phyloP scores from a whole-genome alignment of 306 rosid genomes.

The Senna siamea region DNA sequence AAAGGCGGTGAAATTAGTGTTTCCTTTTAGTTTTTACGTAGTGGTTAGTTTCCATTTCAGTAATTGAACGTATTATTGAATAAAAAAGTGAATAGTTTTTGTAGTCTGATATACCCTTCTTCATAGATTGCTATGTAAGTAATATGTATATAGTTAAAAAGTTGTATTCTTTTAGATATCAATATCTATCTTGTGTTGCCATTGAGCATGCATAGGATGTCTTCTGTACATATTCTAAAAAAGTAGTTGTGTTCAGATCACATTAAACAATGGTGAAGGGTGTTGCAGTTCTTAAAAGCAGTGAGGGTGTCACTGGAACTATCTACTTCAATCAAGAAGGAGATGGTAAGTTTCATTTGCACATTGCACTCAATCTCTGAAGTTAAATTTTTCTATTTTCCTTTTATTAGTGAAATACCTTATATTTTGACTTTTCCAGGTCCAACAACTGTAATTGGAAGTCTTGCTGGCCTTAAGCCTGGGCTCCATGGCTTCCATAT shows the following conservation, averaged over 20 bases:
- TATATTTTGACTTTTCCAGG: slow-evolving; percentile 47
- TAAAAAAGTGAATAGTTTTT: background rate
- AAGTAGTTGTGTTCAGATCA: background rate
- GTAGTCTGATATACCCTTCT: background rate
- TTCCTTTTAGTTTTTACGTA: background rate
- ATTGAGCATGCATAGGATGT: background rate
- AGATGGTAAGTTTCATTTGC: slow-evolving; percentile 53
- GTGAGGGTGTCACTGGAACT: slow-evolving; percentile 3
- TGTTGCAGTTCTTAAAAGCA: slow-evolving; percentile 13
- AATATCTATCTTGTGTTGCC: background rate
- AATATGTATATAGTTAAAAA: background rate
- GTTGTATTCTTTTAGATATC: too few relatives aligned
- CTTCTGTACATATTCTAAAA: background rate
- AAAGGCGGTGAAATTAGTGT: too few relatives aligned
- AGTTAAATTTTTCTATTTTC: background rate
- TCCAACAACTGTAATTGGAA: slow-evolving; percentile 83
- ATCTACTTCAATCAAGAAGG: slow-evolving; percentile 9
- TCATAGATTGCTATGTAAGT: background rate
- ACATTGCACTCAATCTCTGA: background rate
- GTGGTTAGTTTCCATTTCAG: background rate
- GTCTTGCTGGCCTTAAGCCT: slow-evolving; percentile 74
- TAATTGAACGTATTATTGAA: slow-evolving; percentile 1
- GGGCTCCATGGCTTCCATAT: slow-evolving; percentile 95
- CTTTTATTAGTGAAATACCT: slow-evolving; percentile 16
- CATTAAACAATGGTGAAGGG: slow-evolving; percentile 13